phyloP scores from a whole-genome alignment of 331 rosid species.

The Malus hybrid region DNA sequence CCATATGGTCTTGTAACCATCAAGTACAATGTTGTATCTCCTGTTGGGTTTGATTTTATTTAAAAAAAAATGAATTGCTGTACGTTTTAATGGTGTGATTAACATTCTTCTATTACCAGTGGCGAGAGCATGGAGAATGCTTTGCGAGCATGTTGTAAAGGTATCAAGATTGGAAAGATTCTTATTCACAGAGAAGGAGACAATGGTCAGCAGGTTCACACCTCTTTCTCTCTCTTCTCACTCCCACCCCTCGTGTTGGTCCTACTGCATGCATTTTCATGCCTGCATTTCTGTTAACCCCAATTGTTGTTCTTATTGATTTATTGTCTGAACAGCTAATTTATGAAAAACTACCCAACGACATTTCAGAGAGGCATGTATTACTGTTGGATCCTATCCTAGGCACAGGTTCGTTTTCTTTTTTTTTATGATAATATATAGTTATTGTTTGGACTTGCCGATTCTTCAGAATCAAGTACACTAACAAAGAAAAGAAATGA shows the following conservation, averaged over 20 bases:
- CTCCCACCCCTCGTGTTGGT: background rate
- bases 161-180: slow-evolving; percentile 96
- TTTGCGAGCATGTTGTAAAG: slow-evolving; percentile 94
- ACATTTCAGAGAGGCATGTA: slow-evolving; percentile 92
- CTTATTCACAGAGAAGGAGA: slow-evolving; percentile 99
- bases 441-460: background rate
- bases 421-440: background rate
- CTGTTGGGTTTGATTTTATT: background rate
- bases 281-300: background rate
- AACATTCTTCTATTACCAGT: slow-evolving; percentile 35
- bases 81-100: slow-evolving; percentile 9
- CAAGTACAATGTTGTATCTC: background rate
- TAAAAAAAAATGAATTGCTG: background rate
- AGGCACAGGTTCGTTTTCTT: slow-evolving; percentile 68
- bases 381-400: slow-evolving; percentile 87
- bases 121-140: slow-evolving; percentile 99
- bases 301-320: background rate
- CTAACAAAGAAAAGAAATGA: background rate
- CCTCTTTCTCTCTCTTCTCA: background rate
- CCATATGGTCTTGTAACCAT: background rate
- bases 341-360: slow-evolving; percentile 83
- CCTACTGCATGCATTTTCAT: background rate
- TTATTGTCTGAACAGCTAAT: slow-evolving; percentile 57
- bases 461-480: background rate
- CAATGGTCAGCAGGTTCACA: slow-evolving; percentile 87